phyloP scores from a whole-genome alignment of 1,284 basidiomycete species.

The Heterobasidion occidentale region DNA sequence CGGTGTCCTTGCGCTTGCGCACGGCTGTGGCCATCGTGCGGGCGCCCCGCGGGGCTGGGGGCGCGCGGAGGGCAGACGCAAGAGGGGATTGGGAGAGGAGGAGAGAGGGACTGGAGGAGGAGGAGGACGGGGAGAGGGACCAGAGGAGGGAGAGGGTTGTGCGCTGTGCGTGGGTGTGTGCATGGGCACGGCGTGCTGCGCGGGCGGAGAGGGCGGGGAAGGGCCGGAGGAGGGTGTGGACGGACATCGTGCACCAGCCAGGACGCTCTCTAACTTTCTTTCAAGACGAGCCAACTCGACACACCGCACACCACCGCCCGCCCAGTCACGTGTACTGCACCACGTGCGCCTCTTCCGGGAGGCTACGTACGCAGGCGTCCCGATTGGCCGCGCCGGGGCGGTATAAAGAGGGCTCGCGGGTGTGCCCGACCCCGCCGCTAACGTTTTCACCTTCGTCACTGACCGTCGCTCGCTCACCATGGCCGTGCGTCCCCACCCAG shows the following conservation, averaged over 20 bases:
- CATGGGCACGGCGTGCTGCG: background rate
- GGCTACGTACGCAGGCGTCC: background rate
- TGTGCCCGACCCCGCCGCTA: background rate
- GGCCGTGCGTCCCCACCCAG: slow-evolving; percentile 42
- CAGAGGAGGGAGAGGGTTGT: slow-evolving; percentile 12
- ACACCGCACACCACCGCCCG: no score
- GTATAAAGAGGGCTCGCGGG: background rate
- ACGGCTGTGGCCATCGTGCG: slow-evolving; percentile 6
- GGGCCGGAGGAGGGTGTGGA: no score
- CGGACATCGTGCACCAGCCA: no score
- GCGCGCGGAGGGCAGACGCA: background rate
- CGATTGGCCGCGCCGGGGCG: background rate
- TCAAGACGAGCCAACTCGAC: no score
- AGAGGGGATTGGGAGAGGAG: background rate
- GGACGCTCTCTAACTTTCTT: no score
- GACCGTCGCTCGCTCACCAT: slow-evolving; percentile 28
- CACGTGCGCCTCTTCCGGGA: background rate
- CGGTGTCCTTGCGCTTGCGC: no score
- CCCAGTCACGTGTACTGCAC: background rate
- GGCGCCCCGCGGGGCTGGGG: slow-evolving; percentile 3
- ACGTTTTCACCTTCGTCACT: background rate
- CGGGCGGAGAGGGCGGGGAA: background rate
- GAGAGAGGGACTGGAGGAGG: background rate
- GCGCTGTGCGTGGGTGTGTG: slow-evolving; percentile 6
- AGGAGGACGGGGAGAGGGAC: slow-evolving; percentile 10